Percentiles rank a stretch among this genome's conserved stretches.
Conservation (phyloP, 345 rosid species). For the Kandelia obovata region DNA sequence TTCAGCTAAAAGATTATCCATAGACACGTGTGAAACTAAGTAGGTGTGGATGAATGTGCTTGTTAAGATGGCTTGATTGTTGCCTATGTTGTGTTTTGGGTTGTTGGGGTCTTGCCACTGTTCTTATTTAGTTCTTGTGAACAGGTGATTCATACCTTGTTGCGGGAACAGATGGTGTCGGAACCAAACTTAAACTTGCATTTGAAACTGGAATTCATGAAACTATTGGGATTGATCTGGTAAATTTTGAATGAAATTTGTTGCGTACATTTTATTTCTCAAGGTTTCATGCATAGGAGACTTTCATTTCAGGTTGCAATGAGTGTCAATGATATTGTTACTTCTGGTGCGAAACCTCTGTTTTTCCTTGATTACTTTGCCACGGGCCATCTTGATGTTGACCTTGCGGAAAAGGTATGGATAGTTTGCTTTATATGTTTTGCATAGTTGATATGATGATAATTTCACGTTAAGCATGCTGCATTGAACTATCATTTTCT, state of each 20-base stretch:
- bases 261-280: background rate
- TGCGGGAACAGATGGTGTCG: conserved; percentile 99
- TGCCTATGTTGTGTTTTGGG: background rate
- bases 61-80: background rate
- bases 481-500: background rate
- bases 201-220: conserved; percentile 89
- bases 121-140: conserved; percentile 9
- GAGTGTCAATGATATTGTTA: conserved; percentile 95
- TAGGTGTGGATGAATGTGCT: too few relatives aligned
- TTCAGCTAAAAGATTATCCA: too few relatives aligned
- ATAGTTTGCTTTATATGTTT: background rate
- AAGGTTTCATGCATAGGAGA: conserved; percentile 13
- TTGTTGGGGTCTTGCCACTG: background rate
- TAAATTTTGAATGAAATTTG: conserved; percentile 19
- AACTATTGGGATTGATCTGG: conserved; percentile 92
- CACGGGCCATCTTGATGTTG: conserved; percentile 84
- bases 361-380: conserved; percentile 97
- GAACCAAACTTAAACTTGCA: conserved; percentile 90
- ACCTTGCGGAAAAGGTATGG: conserved; percentile 91
- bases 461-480: background rate
- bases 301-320: conserved; percentile 65
- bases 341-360: conserved; percentile 92
- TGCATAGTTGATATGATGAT: background rate
- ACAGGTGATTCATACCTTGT: conserved; percentile 87
- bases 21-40: too few relatives aligned